Base-by-base conservation (phyloP, 2,329 filamentous ascomycete genomes). In the Sporothrix mexicana region DNA sequence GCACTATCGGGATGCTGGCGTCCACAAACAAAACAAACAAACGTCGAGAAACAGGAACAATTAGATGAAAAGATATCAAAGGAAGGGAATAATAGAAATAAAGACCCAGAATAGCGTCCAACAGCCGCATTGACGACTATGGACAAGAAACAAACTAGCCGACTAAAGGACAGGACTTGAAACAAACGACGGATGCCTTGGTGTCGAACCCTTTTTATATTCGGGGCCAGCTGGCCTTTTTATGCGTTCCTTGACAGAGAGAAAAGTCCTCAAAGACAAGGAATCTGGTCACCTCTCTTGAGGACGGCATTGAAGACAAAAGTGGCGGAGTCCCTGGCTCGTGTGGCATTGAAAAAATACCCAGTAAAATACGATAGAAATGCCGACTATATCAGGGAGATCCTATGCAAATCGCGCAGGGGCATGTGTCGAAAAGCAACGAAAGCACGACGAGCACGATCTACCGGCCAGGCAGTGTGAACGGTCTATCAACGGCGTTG, bases 291-390 rank as follows among this genome's bases (percentile, higher is more conserved):
- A 47, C n/a, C 41, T 7, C 5, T 47, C 47, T 23, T 15, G 5
- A n/a, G 15, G n/a, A 25, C 45, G 64, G 45, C 45, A 51, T 67
- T 67, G 45, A 23, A 13, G 45, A n/a, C 13, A 51, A 51, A 6
- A 47, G 45, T 30, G 64, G 64, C 64, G 47, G 51, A 51, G 64
- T 36, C 45, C 45, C 45, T 67, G 64, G 64, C 45, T 67, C 47
- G 45, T 49, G 47, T 13, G 64, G 23, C 45, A 51, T 36, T 51
- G 45, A 20, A 36, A 7, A 30, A 25, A 23, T 6, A 23, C 7
- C 17, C 30, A 20, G 10, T 15, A 30, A 13, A 30, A 61, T n/a
- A 61, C 9, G 30, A 36, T 36, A 61, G 36, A 62, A 23, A 25
- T n/a, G 41, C 41, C 20, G 61, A 66, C 41, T 45, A 66, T 51